Conservation (phyloP, 352 stramenopile genomes). For the Detonula confervacea region DNA sequence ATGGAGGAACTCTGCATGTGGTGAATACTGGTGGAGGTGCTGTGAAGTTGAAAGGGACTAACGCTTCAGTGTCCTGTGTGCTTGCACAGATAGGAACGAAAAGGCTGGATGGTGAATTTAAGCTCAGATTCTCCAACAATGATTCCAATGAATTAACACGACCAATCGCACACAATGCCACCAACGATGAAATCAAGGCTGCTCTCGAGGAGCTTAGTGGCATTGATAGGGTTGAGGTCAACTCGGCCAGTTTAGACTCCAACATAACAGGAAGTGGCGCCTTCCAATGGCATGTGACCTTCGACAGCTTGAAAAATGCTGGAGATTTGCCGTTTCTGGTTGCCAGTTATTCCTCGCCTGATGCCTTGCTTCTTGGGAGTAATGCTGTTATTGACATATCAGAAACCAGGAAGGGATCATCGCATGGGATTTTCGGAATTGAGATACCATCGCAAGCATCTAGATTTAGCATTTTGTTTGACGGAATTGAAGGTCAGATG, state of each 20-base stretch:
- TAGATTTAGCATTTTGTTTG: constrained; percentile 43
- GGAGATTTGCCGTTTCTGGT: constrained; percentile 70
- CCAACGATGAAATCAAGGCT: constrained; percentile 86
- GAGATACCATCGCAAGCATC: constrained; percentile 20
- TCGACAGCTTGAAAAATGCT: constrained; percentile 77
- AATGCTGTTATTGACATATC: constrained; percentile 51
- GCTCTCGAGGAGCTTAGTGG: constrained; percentile 85
- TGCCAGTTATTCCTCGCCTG: constrained; percentile 29
- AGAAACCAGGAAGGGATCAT: constrained; percentile 55
- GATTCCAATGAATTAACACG: constrained; percentile 60
- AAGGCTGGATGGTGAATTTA: constrained; percentile 61
- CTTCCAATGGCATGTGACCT: constrained; percentile 79
- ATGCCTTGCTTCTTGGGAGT: constrained; percentile 48
- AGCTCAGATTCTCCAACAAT: constrained; percentile 48
- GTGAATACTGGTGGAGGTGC: constrained; percentile 56
- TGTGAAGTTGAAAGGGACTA: constrained; percentile 41
- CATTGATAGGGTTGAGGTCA: constrained; percentile 82
- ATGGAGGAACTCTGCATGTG: constrained; percentile 59
- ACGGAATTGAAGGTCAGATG: constrained; percentile 34
- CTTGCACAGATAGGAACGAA: constrained; percentile 49
- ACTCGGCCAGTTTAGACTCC: constrained; percentile 72
- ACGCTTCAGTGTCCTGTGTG: constrained; percentile 45
- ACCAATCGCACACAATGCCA: constrained; percentile 86
- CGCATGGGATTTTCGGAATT: constrained; percentile 42
- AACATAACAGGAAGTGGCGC: constrained; percentile 57